Percentiles rank a stretch among this genome's conserved stretches.
Evolutionary conservation across 306 rosid species (phyloP).

Genomic region (Ormosia semicastrata): DNA sequence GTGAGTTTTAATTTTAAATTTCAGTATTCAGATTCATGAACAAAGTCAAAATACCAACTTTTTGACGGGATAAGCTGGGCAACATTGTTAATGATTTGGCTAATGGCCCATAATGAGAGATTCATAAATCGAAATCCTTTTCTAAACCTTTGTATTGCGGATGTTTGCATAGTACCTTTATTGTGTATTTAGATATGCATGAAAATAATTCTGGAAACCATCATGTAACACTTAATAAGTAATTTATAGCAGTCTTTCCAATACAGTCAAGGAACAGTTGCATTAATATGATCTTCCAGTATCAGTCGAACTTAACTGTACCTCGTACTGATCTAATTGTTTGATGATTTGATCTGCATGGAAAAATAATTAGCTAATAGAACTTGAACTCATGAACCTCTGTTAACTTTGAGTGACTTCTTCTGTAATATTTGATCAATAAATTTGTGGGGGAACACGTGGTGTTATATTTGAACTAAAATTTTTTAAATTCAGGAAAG

Average conservation of each 20-base stretch:
- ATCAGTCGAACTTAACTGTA: no score
- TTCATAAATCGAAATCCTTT: not conserved
- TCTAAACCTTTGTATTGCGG: not conserved
- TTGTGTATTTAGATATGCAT: not conserved
- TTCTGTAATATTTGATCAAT: not conserved
- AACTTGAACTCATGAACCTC: no score
- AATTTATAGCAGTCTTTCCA: not conserved
- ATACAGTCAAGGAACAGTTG: not conserved
- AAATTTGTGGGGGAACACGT: no score
- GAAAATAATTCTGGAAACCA: not conserved
- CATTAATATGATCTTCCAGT: no score
- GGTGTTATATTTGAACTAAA: no score
- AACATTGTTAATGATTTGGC: not conserved
- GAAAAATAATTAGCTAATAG: not conserved
- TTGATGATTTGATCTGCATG: not conserved
- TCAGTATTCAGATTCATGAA: not conserved
- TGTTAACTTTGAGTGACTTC: not conserved
- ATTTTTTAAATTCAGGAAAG: not conserved
- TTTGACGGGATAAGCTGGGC: not conserved
- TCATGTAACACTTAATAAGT: not conserved
- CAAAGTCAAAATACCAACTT: not conserved
- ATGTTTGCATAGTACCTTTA: not conserved
- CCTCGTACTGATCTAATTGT: not conserved
- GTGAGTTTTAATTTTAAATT: not conserved
- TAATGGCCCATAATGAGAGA: not conserved